Percentiles rank a stretch among this genome's conserved stretches.
phyloP scores from a whole-genome alignment of 441 rosid species.

The Corymbia citriodora region DNA sequence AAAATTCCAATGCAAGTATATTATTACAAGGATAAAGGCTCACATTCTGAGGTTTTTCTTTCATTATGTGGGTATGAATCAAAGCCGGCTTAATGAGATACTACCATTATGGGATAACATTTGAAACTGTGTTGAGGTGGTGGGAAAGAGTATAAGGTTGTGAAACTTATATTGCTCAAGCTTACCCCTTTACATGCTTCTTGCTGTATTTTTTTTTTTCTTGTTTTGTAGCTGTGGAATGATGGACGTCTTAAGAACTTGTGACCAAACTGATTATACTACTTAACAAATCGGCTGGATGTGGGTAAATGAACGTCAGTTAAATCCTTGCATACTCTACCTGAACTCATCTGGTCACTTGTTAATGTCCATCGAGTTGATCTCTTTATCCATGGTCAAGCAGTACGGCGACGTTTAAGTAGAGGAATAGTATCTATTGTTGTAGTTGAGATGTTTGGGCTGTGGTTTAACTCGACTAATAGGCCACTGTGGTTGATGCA shows the following conservation, averaged over 20 bases:
- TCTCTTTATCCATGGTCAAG: not conserved
- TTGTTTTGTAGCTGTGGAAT: not conserved
- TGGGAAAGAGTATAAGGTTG: not conserved
- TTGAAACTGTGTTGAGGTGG: not conserved
- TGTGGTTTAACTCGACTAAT: not conserved
- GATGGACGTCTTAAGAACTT: not conserved
- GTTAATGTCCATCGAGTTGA: not conserved
- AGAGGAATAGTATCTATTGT: not conserved
- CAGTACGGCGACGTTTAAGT: no score
- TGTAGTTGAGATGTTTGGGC: not conserved
- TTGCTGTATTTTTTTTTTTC: not conserved
- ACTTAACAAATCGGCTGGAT: not conserved
- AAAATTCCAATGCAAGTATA: not conserved
- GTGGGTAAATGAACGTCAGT: not conserved
- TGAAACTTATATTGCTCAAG: not conserved
- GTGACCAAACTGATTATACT: not conserved
- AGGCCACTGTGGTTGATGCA: not conserved
- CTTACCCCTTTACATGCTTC: not conserved
- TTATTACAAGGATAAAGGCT: not conserved
- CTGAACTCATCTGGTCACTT: not conserved
- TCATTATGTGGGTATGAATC: not conserved
- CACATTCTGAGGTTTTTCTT: not conserved
- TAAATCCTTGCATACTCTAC: not conserved
- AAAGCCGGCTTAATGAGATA: not conserved
- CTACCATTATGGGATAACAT: not conserved